Base-by-base conservation (phyloP, 2,329 filamentous ascomycete genomes). In the Diaporthe sp. region DNA sequence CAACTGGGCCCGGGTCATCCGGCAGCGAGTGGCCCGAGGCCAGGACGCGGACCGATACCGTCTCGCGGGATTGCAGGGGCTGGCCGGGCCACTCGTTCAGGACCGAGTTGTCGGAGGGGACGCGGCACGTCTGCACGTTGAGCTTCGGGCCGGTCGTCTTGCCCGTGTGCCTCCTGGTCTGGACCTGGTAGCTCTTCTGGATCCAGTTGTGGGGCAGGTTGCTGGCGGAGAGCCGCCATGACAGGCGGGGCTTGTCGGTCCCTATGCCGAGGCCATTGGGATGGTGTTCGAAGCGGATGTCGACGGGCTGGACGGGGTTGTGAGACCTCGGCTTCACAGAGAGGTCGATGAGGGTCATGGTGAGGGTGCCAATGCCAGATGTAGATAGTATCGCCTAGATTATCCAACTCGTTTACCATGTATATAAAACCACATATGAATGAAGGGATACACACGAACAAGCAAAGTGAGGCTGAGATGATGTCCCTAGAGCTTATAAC, bases 211-310 rank as follows among this genome's bases (percentile, higher is more conserved):
- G 42, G 25, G 61, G 37, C 15, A 74, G 15, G 27, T 25, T 51
- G 9, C 37, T 42, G 10, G 59, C 72, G 6, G 51, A 39, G 19
- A 55, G n/a, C 19, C 73, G 75, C 75, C 73, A 76, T 35, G 75
- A 76, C 15, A 76, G 17, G 35, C 73, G 70, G 1, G 75, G 75
- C 12, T 17, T 69, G 17, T 32, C 65, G 19, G 63, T 70, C 5
- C 75, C 73, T 39, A 76, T 42, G 22, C 70, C 75, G 8, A 76
- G 73, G 44, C 75, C 75, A 35, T 63, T 59, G 0, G 75, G 75
- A 19, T 76, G 75, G 9, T 76, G 75, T 19, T 76, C 73, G 39
- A 76, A 75, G 74, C 58, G 51, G 53, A 74, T 56, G 19, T 66
- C 47, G 10, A 61, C 47, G 13, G 70, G 70, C 35, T 32, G 47